Evolutionary conservation across 1,284 basidiomycete species (phyloP), one percentile per base, ranked within the genome.

Genomic region (Boletus holoroseus): DNA sequence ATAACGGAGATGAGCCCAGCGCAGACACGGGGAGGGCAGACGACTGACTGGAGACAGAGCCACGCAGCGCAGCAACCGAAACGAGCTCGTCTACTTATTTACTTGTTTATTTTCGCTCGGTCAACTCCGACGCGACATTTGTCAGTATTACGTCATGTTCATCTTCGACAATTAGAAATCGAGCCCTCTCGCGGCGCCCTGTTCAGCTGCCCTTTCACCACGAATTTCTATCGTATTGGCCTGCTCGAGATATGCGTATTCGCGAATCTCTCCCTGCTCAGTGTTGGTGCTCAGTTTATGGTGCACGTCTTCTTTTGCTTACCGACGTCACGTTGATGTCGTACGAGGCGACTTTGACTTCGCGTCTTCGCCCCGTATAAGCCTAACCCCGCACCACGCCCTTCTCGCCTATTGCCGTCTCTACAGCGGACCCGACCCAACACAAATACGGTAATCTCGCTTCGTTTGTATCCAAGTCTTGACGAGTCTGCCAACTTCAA

Each of bases 1-100:
- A 41, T 22, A 34, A 54, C 62, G 62, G 63, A 66, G 42, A 66
- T 65, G 59, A 61, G 61, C 28, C 63, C 58, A 60, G 47, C 48
- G 50, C 32, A 47, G 49, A 45, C 39, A 53, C 47, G 40, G 54
- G 44, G 34, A 36, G 51, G 48, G 36, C 42, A 41, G 35, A 41
- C 26, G 47, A 34, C 42, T 43, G 54, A 47, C 51, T 38, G 46
- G 47, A 38, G 20, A 44, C 18, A 45, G 44, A 55, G 49, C 53
- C 49, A 58, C 61, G 55, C 45, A 54, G 46, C 59, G 60, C 55
- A 54, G 51, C 28, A 44, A 41, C 38, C 30, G 35, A 24, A 24
- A 34, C n/a, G 26, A 8, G 22, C 22, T 37, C 20, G 37, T 9
- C 35, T 62, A 58, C 58, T 62, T 64, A 62, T 43, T 31, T n/a